Conservation (phyloP, 2,329 filamentous ascomycete genomes). For the Cercospora nicotianae region DNA sequence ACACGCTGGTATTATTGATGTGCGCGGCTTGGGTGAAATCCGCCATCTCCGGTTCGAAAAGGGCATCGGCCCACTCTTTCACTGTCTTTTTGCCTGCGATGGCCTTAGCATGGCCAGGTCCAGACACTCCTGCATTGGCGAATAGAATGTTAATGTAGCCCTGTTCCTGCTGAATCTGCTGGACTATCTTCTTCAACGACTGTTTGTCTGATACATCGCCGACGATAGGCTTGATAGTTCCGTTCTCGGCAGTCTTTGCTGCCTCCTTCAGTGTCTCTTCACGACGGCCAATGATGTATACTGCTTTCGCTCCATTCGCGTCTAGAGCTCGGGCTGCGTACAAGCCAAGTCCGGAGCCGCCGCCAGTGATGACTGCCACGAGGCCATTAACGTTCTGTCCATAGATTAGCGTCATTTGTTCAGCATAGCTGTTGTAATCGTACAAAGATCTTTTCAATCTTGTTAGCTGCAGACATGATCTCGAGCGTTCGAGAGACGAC, state of each 20-base stretch:
- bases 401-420: neutral
- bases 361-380: conserved; percentile 56
- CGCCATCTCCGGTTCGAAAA: conserved; percentile 31
- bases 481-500: neutral
- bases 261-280: conserved; percentile 48
- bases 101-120: conserved; percentile 25
- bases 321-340: conserved; percentile 47
- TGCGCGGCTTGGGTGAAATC: conserved; percentile 40
- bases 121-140: conserved; percentile 39
- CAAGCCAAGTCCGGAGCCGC: conserved; percentile 53
- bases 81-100: conserved; percentile 20
- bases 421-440: neutral
- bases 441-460: conserved; percentile 40
- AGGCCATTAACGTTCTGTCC: conserved; percentile 49
- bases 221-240: conserved; percentile 46
- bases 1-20: conserved; percentile 44
- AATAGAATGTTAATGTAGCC: conserved; percentile 40
- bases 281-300: conserved; percentile 57
- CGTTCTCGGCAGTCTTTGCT: conserved; percentile 40
- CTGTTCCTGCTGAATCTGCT: conserved; percentile 42
- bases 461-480: conserved; percentile 22
- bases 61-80: conserved; percentile 25
- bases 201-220: conserved; percentile 50
- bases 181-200: conserved; percentile 42
- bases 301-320: conserved; percentile 52